Conservation (phyloP, 2,329 filamentous ascomycete genomes). For the Ramularia collo-cygni region DNA sequence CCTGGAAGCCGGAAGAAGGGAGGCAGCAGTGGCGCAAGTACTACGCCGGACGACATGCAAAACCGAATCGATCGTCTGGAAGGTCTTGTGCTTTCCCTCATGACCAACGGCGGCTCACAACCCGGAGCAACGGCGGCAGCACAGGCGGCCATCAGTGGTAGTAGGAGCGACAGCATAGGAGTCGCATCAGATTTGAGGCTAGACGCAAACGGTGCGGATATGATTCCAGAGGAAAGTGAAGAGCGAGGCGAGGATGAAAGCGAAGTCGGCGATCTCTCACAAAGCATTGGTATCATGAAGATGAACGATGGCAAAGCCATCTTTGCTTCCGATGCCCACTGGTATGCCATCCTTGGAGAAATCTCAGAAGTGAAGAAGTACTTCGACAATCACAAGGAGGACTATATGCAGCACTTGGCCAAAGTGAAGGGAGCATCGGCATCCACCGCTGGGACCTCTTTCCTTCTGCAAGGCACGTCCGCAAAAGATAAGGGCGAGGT, state of each 20-base stretch:
- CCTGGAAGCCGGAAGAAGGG: slow-evolving; percentile 65
- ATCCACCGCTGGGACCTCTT: slow-evolving; percentile 59
- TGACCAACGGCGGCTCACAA: slow-evolving; percentile 74
- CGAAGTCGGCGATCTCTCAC: slow-evolving; percentile 51
- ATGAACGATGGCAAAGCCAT: slow-evolving; percentile 43
- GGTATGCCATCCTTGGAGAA: slow-evolving; percentile 50
- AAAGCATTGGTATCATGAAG: slow-evolving; percentile 48
- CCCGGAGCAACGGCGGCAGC: slow-evolving; percentile 51
- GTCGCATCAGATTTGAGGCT: slow-evolving; percentile 37
- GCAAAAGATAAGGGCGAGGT: slow-evolving; percentile 69
- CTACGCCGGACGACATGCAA: slow-evolving; percentile 90
- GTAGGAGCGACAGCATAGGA: slow-evolving; percentile 34
- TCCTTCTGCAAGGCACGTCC: slow-evolving; percentile 67
- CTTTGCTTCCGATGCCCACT: slow-evolving; percentile 47
- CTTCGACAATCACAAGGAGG: slow-evolving; percentile 78
- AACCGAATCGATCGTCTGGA: slow-evolving; percentile 94
- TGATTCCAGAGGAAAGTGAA: slow-evolving; percentile 46
- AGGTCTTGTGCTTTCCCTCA: slow-evolving; percentile 82
- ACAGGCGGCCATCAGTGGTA: slow-evolving; percentile 47
- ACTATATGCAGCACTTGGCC: slow-evolving; percentile 74
- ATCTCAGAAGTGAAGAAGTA: slow-evolving; percentile 93
- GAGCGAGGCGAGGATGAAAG: slow-evolving; percentile 47
- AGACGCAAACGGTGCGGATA: slow-evolving; percentile 53
- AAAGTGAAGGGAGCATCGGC: slow-evolving; percentile 60
- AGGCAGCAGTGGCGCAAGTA: slow-evolving; percentile 25